Percentiles rank a stretch among this genome's conserved stretches.
phyloP scores from a whole-genome alignment of 75 land plant genomes.

The Pinus tabuliformis region DNA sequence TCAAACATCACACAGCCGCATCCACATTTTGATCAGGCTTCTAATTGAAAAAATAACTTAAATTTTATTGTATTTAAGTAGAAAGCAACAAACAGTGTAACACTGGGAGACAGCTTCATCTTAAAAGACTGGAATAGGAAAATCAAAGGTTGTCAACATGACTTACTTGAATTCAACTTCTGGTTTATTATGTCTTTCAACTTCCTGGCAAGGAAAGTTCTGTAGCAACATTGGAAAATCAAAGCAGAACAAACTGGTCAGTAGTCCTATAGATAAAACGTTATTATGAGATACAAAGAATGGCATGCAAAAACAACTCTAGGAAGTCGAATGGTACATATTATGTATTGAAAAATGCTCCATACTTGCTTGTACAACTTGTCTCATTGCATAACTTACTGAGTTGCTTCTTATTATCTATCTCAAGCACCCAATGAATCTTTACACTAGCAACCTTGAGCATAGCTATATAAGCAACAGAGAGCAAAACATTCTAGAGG shows the following conservation, averaged over 20 bases:
- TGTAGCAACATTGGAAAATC: conserved; percentile 16
- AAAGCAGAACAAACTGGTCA: neutral
- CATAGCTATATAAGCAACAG: neutral
- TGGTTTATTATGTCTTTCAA: conserved; percentile 97
- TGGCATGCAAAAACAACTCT: neutral
- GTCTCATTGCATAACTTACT: too few relatives aligned
- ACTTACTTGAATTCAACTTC: conserved; percentile 96
- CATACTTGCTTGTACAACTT: too few relatives aligned
- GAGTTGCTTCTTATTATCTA: neutral
- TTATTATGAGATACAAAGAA: neutral
- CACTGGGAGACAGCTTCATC: neutral
- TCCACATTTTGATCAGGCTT: neutral
- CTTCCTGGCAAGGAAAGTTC: conserved; percentile 99
- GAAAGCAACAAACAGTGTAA: neutral
- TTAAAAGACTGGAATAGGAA: conserved; percentile 4
- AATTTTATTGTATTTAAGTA: neutral
- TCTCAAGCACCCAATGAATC: neutral
- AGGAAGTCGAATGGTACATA: neutral
- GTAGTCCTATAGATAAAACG: neutral
- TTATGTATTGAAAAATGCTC: neutral
- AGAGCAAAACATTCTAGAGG: neutral
- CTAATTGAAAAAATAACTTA: neutral
- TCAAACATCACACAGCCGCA: neutral
- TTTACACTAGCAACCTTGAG: neutral
- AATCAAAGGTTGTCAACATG: neutral